These are phyloP conservation scores for Cronartium ribicola DNA, from an alignment of 1,284 basidiomycete genomes.

Conservation along the genomic window DNA sequence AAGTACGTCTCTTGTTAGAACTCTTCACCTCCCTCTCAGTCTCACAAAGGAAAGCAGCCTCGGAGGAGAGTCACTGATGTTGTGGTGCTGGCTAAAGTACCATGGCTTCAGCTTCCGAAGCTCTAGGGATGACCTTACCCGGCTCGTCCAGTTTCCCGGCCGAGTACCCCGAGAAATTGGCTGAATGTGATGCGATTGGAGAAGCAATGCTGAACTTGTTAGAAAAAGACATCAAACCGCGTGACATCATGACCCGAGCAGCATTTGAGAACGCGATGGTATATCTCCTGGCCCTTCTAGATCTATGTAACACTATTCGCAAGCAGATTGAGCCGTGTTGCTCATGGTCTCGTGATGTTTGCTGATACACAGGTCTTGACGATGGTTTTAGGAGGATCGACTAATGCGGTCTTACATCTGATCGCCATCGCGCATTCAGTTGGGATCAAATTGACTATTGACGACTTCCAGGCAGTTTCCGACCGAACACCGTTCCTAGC, in stretches of 20 bases:
- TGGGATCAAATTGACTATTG: constrained; percentile 72
- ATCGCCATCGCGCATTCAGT: constrained; percentile 85
- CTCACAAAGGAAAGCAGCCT: constrained; percentile 49
- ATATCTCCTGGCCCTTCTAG: constrained; percentile 8
- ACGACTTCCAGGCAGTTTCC: constrained; percentile 80
- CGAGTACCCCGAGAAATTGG: constrained; percentile 62
- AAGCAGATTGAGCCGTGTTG: constrained; percentile 47
- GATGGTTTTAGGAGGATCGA: constrained; percentile 90
- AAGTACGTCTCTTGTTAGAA: constrained; percentile 57
- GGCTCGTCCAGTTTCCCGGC: constrained; percentile 82
- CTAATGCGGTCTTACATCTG: constrained; percentile 85
- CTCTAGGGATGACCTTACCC: constrained; percentile 87
- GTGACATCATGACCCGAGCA: constrained; percentile 56
- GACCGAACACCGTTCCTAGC: constrained; percentile 81
- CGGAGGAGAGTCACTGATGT: constrained; percentile 54
- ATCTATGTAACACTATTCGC: constrained; percentile 53
- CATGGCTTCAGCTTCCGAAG: constrained; percentile 88
- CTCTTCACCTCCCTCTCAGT: constrained; percentile 45
- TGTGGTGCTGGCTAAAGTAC: constrained; percentile 73
- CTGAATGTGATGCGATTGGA: constrained; percentile 79
- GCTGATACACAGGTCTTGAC: constrained; percentile 56
- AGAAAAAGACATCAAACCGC: constrained; percentile 77
- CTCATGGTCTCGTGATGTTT: constrained; percentile 43
- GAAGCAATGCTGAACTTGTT: constrained; percentile 75
- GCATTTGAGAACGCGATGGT: constrained; percentile 48